Conservation (phyloP, 2,329 filamentous ascomycete genomes). For the Aspergillus sojae region DNA sequence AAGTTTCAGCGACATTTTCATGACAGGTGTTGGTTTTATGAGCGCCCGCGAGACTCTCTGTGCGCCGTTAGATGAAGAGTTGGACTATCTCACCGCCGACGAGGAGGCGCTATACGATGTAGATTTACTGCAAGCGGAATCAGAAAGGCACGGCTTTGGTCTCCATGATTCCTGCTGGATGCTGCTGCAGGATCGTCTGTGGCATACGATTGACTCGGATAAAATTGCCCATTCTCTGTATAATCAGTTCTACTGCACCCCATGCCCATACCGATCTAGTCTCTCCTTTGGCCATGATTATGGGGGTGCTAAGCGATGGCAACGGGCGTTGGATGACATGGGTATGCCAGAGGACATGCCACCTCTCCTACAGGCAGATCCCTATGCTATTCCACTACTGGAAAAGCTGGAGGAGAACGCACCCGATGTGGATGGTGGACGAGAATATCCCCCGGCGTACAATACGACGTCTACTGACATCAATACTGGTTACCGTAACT, state of each 20-base stretch:
- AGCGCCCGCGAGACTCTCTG: not conserved
- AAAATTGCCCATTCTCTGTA: constrained; percentile 11
- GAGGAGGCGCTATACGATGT: not conserved
- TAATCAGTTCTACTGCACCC: constrained; percentile 14
- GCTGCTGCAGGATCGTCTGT: constrained; percentile 13
- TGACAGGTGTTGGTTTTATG: not conserved
- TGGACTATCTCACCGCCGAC: not conserved
- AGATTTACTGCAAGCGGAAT: not conserved
- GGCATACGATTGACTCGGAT: not conserved
- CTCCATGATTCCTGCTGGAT: constrained; percentile 20
- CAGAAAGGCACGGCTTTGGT: constrained; percentile 5
- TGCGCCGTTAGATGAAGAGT: not conserved
- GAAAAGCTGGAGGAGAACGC: constrained; percentile 7
- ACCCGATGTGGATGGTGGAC: not conserved
- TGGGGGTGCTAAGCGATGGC: constrained; percentile 10
- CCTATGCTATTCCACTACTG: constrained; percentile 5
- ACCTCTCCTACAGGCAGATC: constrained; percentile 11
- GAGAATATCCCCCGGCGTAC: too few relatives aligned
- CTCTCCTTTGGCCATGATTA: constrained; percentile 21
- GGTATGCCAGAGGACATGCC: not conserved
- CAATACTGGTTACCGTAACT: not conserved
- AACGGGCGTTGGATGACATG: not conserved
- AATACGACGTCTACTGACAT: not conserved
- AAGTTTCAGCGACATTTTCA: not conserved
- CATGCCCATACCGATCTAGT: constrained; percentile 2